Evolutionary conservation across 2,329 filamentous ascomycete species (phyloP), one percentile per base, ranked within the genome.

Genomic region (Xylariaceae sp.): DNA sequence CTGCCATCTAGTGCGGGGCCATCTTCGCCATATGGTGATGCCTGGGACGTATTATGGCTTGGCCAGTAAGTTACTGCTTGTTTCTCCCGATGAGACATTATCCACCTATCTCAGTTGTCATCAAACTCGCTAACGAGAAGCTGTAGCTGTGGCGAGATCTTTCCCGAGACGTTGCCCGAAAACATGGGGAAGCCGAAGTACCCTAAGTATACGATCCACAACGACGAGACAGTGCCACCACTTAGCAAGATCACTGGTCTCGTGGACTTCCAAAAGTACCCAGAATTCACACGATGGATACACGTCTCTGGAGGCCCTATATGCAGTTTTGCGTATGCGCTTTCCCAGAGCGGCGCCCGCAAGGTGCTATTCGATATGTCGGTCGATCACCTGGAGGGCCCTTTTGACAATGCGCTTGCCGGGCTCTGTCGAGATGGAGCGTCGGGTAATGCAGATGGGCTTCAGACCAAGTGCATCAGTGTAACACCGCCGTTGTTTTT

Each of bases 331-430:
- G 71, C 71, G 28, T 73, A 74, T 45, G 71, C 68, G 11, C 66
- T 74, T 6, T 68, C 67, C 1, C 64, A 65, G 28, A 36, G 37
- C n/a, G 56, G 70, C 43, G 63, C 70, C 6, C 57, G 62, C 19
- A 70, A 73, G 49, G 66, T 70, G 3, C 60, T 72, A 7, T 62
- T 64, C 36, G 67, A 68, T 48, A 58, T 72, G 8, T 68, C 67
- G 6, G 66, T 72, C 14, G 69, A 74, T 57, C 66, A 67, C 26
- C 61, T 72, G 2, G 49, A 46, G 0, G 68, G 65, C 0, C 62
- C 71, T 0, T 72, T 74, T 37, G 73, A 74, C 46, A 73, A 74
- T 44, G 67, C 69, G 4, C 64, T 74, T 0, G 69, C 70, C 5
- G 63, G 60, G 6, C 51, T 74, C 29, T 75, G 73, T 39, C 63